phyloP scores from a whole-genome alignment of 148 eudicot genomes.

The Polygonum aviculare region DNA sequence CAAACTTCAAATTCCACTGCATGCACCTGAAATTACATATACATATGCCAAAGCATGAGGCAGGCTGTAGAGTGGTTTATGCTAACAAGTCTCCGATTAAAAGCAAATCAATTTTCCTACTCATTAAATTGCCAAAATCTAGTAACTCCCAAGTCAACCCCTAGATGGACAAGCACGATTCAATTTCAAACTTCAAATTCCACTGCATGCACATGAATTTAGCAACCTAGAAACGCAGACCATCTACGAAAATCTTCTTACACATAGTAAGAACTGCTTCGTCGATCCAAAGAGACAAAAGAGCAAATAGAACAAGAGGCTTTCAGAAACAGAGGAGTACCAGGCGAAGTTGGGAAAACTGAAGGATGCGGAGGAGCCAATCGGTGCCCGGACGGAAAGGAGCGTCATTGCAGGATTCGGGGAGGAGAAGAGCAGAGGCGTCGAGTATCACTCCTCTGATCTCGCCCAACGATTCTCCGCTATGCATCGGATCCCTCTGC shows the following conservation, averaged over 20 bases:
- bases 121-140: not conserved
- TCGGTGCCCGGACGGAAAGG: conserved; percentile 35
- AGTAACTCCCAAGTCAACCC: not conserved
- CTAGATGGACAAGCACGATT: not conserved
- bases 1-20: not conserved
- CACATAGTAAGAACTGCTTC: not conserved
- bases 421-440: conserved; percentile 28
- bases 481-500: not conserved
- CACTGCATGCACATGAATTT: conserved; percentile 4
- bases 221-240: not conserved
- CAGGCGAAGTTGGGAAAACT: conserved; percentile 49
- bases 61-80: too few species aligned
- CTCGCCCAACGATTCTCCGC: conserved; percentile 19
- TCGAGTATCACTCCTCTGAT: conserved; percentile 52
- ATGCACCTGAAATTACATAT: not conserved
- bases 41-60: too few species aligned
- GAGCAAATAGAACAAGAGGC: not conserved
- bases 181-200: not conserved
- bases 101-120: too few species aligned
- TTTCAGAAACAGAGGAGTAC: conserved; percentile 21
- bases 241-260: not conserved
- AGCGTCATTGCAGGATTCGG: conserved; percentile 11
- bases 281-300: not conserved
- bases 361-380: conserved; percentile 49
- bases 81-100: too few species aligned